Base-by-base conservation (phyloP, 2,329 filamentous ascomycete species). In the Pseudogymnoascus sp. region DNA sequence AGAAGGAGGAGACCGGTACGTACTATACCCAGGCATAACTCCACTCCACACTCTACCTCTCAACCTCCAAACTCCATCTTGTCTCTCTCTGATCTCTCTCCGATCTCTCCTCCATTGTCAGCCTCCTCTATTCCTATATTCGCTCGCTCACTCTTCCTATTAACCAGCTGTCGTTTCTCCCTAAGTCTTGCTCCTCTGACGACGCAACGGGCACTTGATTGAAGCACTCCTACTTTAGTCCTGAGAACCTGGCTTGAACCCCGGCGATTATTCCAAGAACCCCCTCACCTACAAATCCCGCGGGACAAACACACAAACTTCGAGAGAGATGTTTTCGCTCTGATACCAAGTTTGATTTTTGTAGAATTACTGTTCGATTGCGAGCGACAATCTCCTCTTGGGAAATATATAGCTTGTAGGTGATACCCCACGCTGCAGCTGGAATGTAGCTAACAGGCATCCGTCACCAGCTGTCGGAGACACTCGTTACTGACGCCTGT, bases 51-150 rank as follows among this genome's bases (percentile, higher is more conserved):
- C 21, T 69, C 73, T 58, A 67, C 74, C 37, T 72, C 75, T 13
- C 21, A 59, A 44, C 39, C 40, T 58, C 41, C 17, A 40, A 40
- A 47, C 39, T 60, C 31, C 37, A 73, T 75, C 68, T 75, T 75
- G 63, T 72, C 75, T n/a, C 73, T 75, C 29, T 75, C 75, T 21
- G 21, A 21, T 64, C 77, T 77, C 65, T 69, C 76, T 64, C 69
- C 71, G 64, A 72, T 74, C 58, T 72, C 74, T 61, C 69, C 73
- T 63, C 70, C 73, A 36, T 66, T 70, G 39, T 65, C 62, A 47
- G 41, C 65, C 39, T 39, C 63, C 31, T 58, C 66, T 29, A 63
- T 64, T 40, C 63, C 62, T 60, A 64, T 66, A 26, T 62, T 61
- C 33, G 59, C 57, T 59, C 57, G 35, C 57, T 59, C 57, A 13